Evolutionary conservation across 2,329 filamentous ascomycete genomes (phyloP).

Genomic region (Colletotrichum sp.): DNA sequence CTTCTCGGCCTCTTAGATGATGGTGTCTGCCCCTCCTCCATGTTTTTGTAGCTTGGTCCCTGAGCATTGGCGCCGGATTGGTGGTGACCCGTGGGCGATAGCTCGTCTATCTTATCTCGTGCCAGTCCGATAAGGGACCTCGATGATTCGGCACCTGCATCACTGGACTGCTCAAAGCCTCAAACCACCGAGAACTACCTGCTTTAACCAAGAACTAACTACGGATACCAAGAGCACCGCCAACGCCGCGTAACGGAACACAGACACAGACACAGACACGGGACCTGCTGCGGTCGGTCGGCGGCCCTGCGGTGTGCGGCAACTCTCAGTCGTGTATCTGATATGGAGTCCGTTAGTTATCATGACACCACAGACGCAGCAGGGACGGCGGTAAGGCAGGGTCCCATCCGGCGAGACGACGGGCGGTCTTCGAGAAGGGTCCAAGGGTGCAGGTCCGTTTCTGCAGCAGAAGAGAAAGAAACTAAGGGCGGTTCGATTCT

Average conservation of each 20-base stretch:
- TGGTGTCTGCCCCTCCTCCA: neutral
- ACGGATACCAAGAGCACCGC: neutral
- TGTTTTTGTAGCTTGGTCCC: neutral
- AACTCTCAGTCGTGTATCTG: neutral
- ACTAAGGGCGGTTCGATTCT: neutral
- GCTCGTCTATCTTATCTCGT: neutral
- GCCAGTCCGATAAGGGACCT: neutral
- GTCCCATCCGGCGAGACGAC: neutral
- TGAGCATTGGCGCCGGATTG: neutral
- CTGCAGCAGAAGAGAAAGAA: neutral
- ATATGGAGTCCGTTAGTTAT: neutral
- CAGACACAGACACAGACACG: neutral
- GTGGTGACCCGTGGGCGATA: neutral
- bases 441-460: neutral
- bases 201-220: neutral
- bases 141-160: neutral
- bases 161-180: neutral
- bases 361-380: slow-evolving; percentile 5
- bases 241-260: neutral
- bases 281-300: neutral
- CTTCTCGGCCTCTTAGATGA: neutral
- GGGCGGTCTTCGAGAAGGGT: neutral
- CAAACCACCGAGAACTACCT: neutral
- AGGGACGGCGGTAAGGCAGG: neutral
- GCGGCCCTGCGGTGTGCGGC: neutral